Conservation (phyloP, 2,329 filamentous ascomycete species). For the Monilinia fructigena region DNA sequence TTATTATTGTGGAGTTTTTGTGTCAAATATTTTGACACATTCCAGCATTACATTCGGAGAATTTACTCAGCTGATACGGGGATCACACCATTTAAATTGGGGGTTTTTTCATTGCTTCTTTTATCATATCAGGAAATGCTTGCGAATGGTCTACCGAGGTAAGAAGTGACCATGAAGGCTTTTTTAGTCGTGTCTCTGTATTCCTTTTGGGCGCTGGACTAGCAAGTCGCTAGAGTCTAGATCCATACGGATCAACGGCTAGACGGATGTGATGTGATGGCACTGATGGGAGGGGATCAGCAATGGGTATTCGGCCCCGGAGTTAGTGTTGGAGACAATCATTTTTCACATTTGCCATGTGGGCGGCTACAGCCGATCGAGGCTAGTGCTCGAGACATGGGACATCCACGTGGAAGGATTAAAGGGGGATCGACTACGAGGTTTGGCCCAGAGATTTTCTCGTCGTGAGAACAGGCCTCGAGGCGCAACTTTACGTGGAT, state of each 20-base stretch:
- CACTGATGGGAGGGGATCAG: neutral
- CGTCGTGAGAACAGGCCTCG: neutral
- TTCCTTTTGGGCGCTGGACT: neutral
- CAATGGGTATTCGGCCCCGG: neutral
- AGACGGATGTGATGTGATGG: neutral
- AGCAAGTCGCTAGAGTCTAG: neutral
- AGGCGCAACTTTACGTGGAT: neutral
- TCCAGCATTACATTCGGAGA: neutral
- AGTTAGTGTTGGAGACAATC: neutral
- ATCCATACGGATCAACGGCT: neutral
- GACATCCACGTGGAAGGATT: neutral
- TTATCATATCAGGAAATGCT: neutral
- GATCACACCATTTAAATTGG: constrained; percentile 8
- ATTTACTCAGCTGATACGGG: neutral
- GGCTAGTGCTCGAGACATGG: neutral
- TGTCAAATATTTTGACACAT: neutral
- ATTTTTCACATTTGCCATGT: neutral
- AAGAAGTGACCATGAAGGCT: neutral
- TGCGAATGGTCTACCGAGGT: neutral
- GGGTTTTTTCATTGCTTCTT: neutral
- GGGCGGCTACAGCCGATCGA: neutral
- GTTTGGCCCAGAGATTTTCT: neutral
- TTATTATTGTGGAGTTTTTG: neutral
- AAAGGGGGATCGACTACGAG: neutral
- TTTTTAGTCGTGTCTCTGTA: neutral